These are phyloP conservation scores for Barnettozyma salicaria DNA, from an alignment of 805 yeast species.

Conservation along the genomic window DNA sequence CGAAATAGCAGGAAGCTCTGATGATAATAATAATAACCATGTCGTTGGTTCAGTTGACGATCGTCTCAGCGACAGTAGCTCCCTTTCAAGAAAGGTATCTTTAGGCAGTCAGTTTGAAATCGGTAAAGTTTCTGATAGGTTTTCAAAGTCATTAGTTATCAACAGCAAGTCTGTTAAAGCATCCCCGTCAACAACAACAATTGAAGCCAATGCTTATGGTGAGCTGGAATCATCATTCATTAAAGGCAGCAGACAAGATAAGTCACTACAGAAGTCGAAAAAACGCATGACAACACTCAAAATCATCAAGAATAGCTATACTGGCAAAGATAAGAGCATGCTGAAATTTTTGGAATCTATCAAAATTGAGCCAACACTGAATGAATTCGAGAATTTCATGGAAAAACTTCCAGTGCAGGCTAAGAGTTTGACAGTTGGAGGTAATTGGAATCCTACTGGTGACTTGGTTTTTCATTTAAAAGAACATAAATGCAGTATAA, in stretches of 20 bases:
- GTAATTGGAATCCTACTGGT: conserved; percentile 39
- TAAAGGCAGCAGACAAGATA: conserved; percentile 11
- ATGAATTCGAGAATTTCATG: conserved; percentile 69
- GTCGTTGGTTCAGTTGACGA: conserved; percentile 8
- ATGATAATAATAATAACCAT: conserved; percentile 6
- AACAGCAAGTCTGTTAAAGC: conserved; percentile 31
- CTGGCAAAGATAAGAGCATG: conserved; percentile 62
- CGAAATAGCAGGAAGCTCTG: conserved; percentile 1
- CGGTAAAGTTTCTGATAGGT: conserved; percentile 9
- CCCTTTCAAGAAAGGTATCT: too few species aligned
- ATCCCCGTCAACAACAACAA: conserved; percentile 34
- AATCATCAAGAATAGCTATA: conserved; percentile 49
- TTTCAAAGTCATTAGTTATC: conserved; percentile 31
- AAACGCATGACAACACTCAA: conserved; percentile 11
- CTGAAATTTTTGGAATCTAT: conserved; percentile 47
- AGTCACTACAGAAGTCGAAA: conserved; percentile 11
- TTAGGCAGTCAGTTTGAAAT: not conserved
- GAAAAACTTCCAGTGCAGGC: conserved; percentile 15
- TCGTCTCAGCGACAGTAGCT: conserved; percentile 1
- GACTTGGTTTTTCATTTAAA: conserved; percentile 54
- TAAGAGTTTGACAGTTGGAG: conserved; percentile 10
- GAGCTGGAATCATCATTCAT: conserved; percentile 33
- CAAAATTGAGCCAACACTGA: conserved; percentile 49
- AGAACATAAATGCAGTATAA: conserved; percentile 58
- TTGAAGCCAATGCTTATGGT: conserved; percentile 38